Base-by-base conservation (phyloP, 345 rosid species). In the Salix brachista region DNA sequence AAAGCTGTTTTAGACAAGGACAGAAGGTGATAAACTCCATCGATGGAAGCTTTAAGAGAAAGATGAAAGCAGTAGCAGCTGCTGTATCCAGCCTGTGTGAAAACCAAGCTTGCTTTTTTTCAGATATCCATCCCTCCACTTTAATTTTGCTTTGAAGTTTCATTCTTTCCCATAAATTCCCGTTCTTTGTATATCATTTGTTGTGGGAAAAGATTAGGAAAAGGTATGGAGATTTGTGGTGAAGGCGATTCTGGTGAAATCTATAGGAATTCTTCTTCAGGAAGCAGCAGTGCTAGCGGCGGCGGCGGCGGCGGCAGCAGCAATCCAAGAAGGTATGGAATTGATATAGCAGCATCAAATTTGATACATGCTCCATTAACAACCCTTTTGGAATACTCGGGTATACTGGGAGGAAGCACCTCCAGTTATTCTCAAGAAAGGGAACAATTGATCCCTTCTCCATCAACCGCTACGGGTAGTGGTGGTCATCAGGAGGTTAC, bases 401-500 rank as follows among this genome's bases (percentile, higher is more conserved):
- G 85, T 67, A 71, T 80, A 19, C 41, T 74, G 19, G 70, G 70
- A 19, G 77, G 70, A 17, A n/a, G 71, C 62, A 61, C 81, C 4
- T 39, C 79, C 30, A 19, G 39, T 8, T 75, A 5, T 52, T 18
- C 69, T 61, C 74, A 72, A 50, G 78, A 36, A 23, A 54, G 78
- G 2, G 78, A 60, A 62, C 71, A 52, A 37, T 68, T 48, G 11
- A 67, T 66, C 69, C 68, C 23, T 75, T 56, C 83, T 54, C 71
- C 64, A 9, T 42, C 70, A 64, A 10, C 70, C n/a, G 11, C 60
- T 28, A 12, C 48, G 39, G 74, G 28, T 2, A 62, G 39, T 73
- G 32, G 28, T 9, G 87, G 78, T 46, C 25, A 28, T 4, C 64
- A 74, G 61, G 89, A 87, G 71, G 86, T 86, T 21, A 83, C 92